These are phyloP conservation scores for Hypoxylon trugodes DNA, from an alignment of 495 filamentous ascomycete genomes.

Conservation along the genomic window DNA sequence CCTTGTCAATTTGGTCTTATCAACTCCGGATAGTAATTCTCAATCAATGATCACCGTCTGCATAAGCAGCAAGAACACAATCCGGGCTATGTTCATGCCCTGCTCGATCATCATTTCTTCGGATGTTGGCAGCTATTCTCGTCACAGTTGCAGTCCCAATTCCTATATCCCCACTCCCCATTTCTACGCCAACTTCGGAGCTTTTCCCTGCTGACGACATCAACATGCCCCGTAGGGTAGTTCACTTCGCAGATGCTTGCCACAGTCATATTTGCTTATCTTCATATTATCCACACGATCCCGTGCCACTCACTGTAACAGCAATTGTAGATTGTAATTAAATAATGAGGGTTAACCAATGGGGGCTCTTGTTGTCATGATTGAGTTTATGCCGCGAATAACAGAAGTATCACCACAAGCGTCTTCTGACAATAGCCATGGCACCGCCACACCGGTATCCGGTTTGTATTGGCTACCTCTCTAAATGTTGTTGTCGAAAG, in stretches of 20 bases:
- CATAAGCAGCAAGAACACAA: neutral
- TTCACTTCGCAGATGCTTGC: constrained; percentile 10
- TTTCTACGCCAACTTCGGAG: constrained; percentile 6
- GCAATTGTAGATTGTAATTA: neutral
- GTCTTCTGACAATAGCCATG: no score
- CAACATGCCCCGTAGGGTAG: constrained; percentile 1
- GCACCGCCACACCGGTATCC: no score
- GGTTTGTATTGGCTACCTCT: neutral
- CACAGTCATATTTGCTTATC: constrained; percentile 1
- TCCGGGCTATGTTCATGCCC: neutral
- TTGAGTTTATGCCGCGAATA: no score
- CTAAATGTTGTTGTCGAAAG: no score
- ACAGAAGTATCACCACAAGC: no score
- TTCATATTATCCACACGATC: neutral
- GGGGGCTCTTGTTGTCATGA: neutral
- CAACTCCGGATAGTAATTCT: neutral
- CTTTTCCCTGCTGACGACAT: constrained; percentile 27
- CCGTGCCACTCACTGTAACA: neutral
- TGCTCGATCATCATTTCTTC: neutral
- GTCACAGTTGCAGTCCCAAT: constrained; percentile 22
- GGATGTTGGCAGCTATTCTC: constrained; percentile 19
- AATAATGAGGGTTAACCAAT: neutral
- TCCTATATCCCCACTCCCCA: neutral
- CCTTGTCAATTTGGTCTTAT: neutral
- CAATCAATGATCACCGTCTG: neutral